Evolutionary conservation across 2,329 filamentous ascomycete genomes (phyloP).

Genomic region (Ceratocystis colombiana): DNA sequence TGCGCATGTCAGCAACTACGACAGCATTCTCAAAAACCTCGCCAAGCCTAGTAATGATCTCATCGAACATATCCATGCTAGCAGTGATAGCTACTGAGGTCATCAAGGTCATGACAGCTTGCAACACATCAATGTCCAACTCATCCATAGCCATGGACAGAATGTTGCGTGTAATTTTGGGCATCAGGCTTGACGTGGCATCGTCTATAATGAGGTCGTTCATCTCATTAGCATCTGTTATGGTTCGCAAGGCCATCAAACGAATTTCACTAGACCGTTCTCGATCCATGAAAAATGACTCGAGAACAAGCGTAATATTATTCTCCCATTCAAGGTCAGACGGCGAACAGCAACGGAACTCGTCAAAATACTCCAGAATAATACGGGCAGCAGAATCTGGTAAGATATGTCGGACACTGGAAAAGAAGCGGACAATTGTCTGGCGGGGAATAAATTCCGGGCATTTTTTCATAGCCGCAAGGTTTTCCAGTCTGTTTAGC

Average conservation of each 20-base stretch:
- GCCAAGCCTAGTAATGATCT: conserved; percentile 34
- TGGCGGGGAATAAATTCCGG: conserved; percentile 53
- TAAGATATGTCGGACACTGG: conserved; percentile 50
- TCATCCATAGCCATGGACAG: conserved; percentile 53
- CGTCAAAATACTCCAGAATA: conserved; percentile 56
- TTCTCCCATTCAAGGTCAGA: conserved; percentile 59
- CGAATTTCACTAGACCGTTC: conserved; percentile 52
- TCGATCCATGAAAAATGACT: conserved; percentile 54
- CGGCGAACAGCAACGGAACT: conserved; percentile 61
- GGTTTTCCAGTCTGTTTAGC: conserved; percentile 41
- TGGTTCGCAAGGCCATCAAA: conserved; percentile 49
- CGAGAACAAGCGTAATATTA: conserved; percentile 51
- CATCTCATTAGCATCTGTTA: conserved; percentile 51
- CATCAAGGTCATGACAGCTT: conserved; percentile 54
- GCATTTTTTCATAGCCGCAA: conserved; percentile 38
- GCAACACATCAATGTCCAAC: conserved; percentile 53
- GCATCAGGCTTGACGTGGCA: conserved; percentile 47
- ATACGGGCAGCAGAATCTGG: conserved; percentile 54
- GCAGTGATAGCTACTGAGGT: conserved; percentile 54
- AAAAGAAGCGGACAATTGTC: conserved; percentile 57
- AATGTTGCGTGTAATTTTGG: conserved; percentile 50
- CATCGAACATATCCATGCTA: conserved; percentile 48
- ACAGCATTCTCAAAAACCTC: conserved; percentile 23
- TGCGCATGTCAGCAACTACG: conserved; percentile 14
- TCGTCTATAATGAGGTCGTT: conserved; percentile 50